Evolutionary conservation across 148 eudicot species (phyloP), one percentile per base, ranked within the genome.

Genomic region (Heliosperma pusillum): DNA sequence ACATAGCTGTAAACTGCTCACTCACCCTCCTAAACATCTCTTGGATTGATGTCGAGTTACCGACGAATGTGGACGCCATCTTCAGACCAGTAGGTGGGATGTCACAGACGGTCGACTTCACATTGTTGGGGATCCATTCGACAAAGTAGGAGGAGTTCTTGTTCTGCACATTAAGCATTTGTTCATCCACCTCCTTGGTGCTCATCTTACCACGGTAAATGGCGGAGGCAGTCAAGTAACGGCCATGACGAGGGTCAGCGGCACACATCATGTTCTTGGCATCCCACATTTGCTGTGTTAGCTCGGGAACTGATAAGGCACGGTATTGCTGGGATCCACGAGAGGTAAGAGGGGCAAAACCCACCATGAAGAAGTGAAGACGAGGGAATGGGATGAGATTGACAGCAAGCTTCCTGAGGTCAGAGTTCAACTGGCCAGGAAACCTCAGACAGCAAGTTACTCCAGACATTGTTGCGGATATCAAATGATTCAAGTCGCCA

Each of bases 221-320:
- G 40, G 96, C 96, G 0, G 93, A 91, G 6, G 93, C 93, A 6
- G 96, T 91, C 78, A 91, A 55, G 77, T 91, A 89, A 2, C 96
- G 89, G 10, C 96, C 96, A 15, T 91, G 93, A 24, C 96, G 78
- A 4, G 96, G 96, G 69, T 91, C 96, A 64, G 93, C 96, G 1
- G 96, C 96, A 57, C 96, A 90, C 96, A 90, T 90, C 96, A 90
- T 90, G 91, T 90, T 90, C 82, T 90, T 90, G 4, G 96, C 73
- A 77, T 91, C 96, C 96, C 96, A 91, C 93, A 91, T 91, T 69
- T 89, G 93, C 29, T 89, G 91, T 40, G 93, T 89, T 52, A 90
- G 89, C 79, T 90, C 92, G 0, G 96, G 96, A 22, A 90, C 96
- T 0, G 90, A 78, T 13, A 89, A 69, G 58, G 85, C 74, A 3